Evolutionary conservation across 2,329 filamentous ascomycete genomes (phyloP).

Genomic region (Pseudogymnoascus sp.): DNA sequence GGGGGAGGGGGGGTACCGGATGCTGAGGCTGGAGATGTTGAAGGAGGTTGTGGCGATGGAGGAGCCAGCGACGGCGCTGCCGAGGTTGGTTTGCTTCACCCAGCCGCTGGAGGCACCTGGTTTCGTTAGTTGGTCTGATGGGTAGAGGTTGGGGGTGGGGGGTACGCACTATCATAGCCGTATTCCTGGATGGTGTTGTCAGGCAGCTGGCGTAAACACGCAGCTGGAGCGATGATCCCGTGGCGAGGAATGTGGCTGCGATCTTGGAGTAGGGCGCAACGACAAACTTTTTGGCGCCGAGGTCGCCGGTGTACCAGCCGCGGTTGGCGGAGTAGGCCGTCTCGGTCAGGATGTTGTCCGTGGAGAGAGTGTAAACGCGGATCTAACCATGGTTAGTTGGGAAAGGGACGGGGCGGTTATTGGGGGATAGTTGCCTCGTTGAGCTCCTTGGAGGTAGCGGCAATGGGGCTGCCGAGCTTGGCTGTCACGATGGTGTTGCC

Average conservation of each 20-base stretch:
- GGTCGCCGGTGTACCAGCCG: constrained; percentile 14
- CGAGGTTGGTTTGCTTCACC: not conserved
- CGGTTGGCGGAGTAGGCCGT: constrained; percentile 11
- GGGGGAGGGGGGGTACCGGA: not conserved
- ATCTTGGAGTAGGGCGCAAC: not conserved
- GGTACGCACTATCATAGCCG: not conserved
- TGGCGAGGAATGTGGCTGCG: not conserved
- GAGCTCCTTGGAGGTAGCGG: constrained; percentile 12
- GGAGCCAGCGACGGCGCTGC: not conserved
- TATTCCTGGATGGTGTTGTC: constrained; percentile 8
- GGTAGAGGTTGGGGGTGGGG: not conserved
- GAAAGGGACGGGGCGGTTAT: not conserved
- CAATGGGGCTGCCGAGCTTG: constrained; percentile 13
- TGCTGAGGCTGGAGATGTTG: not conserved
- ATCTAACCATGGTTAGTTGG: not conserved
- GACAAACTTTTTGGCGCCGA: constrained; percentile 1
- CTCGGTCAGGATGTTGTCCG: constrained; percentile 11
- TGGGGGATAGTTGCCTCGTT: not conserved
- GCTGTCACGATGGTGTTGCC: constrained; percentile 10
- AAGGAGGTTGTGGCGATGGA: not conserved
- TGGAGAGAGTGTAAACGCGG: constrained; percentile 14
- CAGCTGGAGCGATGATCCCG: not conserved
- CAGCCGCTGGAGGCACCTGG: not conserved
- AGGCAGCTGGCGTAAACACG: not conserved
- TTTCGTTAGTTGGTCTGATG: not conserved